phyloP scores from a whole-genome alignment of 371 early-diverging fungal species.

The Mucor racemosus region DNA sequence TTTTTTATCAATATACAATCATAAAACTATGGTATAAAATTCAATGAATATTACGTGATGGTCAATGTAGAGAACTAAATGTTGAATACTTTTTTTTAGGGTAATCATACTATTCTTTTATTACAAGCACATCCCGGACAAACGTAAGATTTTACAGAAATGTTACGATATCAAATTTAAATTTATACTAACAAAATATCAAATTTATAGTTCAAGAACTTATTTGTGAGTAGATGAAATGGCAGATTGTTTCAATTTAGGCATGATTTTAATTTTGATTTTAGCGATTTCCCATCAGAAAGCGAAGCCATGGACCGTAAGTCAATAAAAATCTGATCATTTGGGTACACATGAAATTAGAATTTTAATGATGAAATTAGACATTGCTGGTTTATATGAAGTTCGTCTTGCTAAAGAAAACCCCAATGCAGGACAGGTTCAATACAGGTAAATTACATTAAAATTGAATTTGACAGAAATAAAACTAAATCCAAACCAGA shows the following conservation, averaged over 20 bases:
- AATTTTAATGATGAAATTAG: slow-evolving; percentile 18
- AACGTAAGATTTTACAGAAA: slow-evolving; percentile 21
- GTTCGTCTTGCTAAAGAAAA: slow-evolving; percentile 46
- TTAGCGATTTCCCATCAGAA: slow-evolving; percentile 40
- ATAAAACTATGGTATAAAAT: slow-evolving; percentile 7
- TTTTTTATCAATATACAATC: neutral
- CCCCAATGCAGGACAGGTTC: slow-evolving; percentile 46
- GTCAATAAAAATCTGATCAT: neutral
- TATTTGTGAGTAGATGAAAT: slow-evolving; percentile 35
- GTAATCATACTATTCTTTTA: slow-evolving; percentile 32
- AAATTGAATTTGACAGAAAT: neutral
- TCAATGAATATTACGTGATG: neutral
- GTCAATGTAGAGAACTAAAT: neutral
- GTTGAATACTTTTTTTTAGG: slow-evolving; percentile 1
- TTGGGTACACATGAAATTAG: neutral
- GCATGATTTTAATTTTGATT: neutral
- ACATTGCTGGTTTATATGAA: slow-evolving; percentile 49
- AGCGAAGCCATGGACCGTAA: slow-evolving; percentile 44
- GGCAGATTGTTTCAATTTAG: neutral
- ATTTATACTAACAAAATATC: neutral
- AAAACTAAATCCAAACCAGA: slow-evolving; percentile 15
- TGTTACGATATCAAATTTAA: neutral
- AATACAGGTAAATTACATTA: slow-evolving; percentile 46
- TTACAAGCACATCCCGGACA: slow-evolving; percentile 20
- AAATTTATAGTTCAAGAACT: slow-evolving; percentile 27